Base-by-base conservation (phyloP, 1,139 yeast genomes). In the Debaryomycetaceae sp. region DNA sequence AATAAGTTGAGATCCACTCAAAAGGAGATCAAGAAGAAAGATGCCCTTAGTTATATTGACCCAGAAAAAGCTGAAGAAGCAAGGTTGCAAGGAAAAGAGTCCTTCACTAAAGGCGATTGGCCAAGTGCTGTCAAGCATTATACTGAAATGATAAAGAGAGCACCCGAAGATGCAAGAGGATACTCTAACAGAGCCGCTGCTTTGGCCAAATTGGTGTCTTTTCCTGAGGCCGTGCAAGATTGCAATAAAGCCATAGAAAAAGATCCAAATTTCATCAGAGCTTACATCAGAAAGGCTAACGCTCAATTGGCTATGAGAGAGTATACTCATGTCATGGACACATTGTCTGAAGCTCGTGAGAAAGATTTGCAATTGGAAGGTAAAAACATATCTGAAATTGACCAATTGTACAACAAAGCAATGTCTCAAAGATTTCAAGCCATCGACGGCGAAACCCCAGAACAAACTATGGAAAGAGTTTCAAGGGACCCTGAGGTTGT, bases 131-230 rank as follows among this genome's bases (percentile, higher is more conserved):
- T 94, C 41, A 87, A 87, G 63, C 84, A 95, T 8, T 94, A 94
- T 68, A 75, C 95, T 38, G 98, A 94, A 67, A 92, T 94, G 88
- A 75, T 91, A 56, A 87, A 89, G 70, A 85, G 99, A 61, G 91
- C 94, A 3, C 99, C 99, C 43, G 81, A 83, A 43, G 98, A 94
- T 65, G 95, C 96, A 29, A 82, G 97, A 65, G 98, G 98, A 41
- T 94, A 91, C 65, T 89, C 96, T 34, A 94, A 94, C 71, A 86
- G 98, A 67, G 98, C 99, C 40, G 98, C 98, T 32, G 96, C 96
- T 1, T 79, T 86, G 59, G 82, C 95, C 39, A 94, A 94, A 66
- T 78, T 94, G 51, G 81, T 92, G 85, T 87, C 97, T 15, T 92
- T 91, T 86, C 97, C 97, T 30, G 98, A 91, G 55, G 98, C 96